Evolutionary conservation across 495 filamentous ascomycete species (phyloP).

Genomic region (Penicillium psychrofluorescens): DNA sequence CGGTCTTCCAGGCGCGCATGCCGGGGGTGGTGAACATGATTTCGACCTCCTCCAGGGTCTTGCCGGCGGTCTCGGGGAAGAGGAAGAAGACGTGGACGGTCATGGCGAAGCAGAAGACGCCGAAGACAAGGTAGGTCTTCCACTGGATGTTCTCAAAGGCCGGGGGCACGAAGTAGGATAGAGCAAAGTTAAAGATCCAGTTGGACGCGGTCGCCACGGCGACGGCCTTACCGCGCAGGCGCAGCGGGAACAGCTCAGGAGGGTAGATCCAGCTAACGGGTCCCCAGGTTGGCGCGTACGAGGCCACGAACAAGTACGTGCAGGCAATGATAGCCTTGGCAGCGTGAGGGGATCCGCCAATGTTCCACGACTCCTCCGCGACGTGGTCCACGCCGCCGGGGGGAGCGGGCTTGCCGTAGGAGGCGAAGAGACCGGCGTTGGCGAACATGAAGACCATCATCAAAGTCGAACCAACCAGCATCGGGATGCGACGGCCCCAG

Average conservation of each 20-base stretch:
- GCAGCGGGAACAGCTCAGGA: slow-evolving; percentile 59
- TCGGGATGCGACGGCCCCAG: slow-evolving; percentile 58
- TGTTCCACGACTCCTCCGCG: slow-evolving; percentile 29
- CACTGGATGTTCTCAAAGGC: slow-evolving; percentile 68
- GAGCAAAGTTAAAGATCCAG: slow-evolving; percentile 77
- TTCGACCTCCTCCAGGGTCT: slow-evolving; percentile 72
- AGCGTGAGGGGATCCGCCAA: slow-evolving; percentile 21
- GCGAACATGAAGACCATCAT: slow-evolving; percentile 65
- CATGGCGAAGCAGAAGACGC: slow-evolving; percentile 66
- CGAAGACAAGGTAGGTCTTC: slow-evolving; percentile 70
- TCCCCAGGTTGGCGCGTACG: slow-evolving; percentile 54
- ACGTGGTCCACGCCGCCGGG: slow-evolving; percentile 32
- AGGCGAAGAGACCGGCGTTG: slow-evolving; percentile 62
- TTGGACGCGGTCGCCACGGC: slow-evolving; percentile 65
- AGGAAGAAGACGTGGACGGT: slow-evolving; percentile 70
- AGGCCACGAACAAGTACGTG: slow-evolving; percentile 59
- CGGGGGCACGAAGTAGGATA: slow-evolving; percentile 71
- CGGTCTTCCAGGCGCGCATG: slow-evolving; percentile 63
- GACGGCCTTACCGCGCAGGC: slow-evolving; percentile 59
- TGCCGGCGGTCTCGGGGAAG: slow-evolving; percentile 78
- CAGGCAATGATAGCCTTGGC: slow-evolving; percentile 55
- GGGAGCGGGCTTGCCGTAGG: slow-evolving; percentile 44
- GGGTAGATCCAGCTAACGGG: slow-evolving; percentile 64
- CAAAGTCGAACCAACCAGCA: slow-evolving; percentile 55
- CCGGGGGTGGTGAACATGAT: slow-evolving; percentile 58